Evolutionary conservation across 805 yeast species (phyloP).

Genomic region (Wickerhamiella cacticola): DNA sequence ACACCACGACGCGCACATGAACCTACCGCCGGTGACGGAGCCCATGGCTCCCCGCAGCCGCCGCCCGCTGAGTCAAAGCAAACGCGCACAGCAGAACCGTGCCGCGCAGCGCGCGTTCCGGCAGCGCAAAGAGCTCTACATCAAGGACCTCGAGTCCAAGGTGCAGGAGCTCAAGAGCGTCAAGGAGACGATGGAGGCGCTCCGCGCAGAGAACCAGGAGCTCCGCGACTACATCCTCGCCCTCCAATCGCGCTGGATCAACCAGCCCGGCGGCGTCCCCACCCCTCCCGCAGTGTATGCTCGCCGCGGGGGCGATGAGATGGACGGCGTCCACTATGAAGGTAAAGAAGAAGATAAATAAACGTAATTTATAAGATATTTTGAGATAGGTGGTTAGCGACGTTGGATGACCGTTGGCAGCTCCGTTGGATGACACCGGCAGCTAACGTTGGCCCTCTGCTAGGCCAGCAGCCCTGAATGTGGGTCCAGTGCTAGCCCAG

Average conservation of each 20-base stretch:
- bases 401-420: too few species aligned
- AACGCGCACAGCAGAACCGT: conserved; percentile 86
- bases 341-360: conserved; percentile 23
- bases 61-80: conserved; percentile 47
- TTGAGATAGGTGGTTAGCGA: neutral
- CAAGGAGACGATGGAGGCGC: conserved; percentile 51
- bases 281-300: conserved; percentile 33
- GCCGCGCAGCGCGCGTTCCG: conserved; percentile 88
- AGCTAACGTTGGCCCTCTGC: too few species aligned
- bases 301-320: conserved; percentile 22
- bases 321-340: conserved; percentile 21
- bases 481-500: too few species aligned
- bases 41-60: conserved; percentile 26
- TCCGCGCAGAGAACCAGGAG: conserved; percentile 57
- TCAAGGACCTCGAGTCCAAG: conserved; percentile 65
- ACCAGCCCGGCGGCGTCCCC: conserved; percentile 36
- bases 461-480: too few species aligned
- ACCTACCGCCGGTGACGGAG: conserved; percentile 24
- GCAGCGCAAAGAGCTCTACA: conserved; percentile 66
- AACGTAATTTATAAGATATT: conserved; percentile 7
- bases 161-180: conserved; percentile 52
- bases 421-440: too few species aligned
- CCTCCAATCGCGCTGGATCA: conserved; percentile 54
- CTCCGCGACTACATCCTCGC: conserved; percentile 62
- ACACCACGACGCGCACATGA: conserved; percentile 23